Conservation (phyloP, 441 rosid genomes). For the Populus hybrid region DNA sequence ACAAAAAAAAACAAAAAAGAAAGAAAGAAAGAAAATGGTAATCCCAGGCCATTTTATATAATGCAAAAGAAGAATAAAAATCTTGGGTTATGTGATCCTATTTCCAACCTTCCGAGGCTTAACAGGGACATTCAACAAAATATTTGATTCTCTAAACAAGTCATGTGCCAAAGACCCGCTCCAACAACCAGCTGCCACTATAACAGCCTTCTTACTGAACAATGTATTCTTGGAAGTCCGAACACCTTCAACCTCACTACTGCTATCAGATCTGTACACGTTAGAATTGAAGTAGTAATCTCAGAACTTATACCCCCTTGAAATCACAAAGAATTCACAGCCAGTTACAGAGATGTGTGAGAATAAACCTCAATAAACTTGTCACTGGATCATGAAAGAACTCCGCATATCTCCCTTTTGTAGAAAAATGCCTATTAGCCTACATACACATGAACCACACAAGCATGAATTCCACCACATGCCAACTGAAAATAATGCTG, state of each 20-base stretch:
- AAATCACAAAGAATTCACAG: neutral
- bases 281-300: conserved; percentile 6
- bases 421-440: conserved; percentile 60
- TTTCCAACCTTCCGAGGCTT: conserved; percentile 80
- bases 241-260: conserved; percentile 58
- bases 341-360: conserved; percentile 3
- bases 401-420: conserved; percentile 77
- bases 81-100: neutral
- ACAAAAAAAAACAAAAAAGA: no score
- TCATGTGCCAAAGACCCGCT: conserved; percentile 69
- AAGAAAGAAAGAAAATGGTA: no score
- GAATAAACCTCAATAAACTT: conserved; percentile 55
- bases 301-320: neutral
- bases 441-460: conserved; percentile 23
- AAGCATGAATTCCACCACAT: neutral
- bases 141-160: conserved; percentile 47
- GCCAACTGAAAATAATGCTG: neutral
- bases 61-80: neutral
- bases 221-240: conserved; percentile 56
- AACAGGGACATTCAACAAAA: conserved; percentile 55
- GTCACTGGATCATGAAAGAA: conserved; percentile 74
- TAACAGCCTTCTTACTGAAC: conserved; percentile 61
- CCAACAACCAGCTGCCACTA: conserved; percentile 96
- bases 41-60: neutral
- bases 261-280: conserved; percentile 43